A percentile compares a stretch with the other conserved stretches of the same genome.
Conservation (phyloP, 179 eudicot genomes). For the Actinidia arguta region DNA sequence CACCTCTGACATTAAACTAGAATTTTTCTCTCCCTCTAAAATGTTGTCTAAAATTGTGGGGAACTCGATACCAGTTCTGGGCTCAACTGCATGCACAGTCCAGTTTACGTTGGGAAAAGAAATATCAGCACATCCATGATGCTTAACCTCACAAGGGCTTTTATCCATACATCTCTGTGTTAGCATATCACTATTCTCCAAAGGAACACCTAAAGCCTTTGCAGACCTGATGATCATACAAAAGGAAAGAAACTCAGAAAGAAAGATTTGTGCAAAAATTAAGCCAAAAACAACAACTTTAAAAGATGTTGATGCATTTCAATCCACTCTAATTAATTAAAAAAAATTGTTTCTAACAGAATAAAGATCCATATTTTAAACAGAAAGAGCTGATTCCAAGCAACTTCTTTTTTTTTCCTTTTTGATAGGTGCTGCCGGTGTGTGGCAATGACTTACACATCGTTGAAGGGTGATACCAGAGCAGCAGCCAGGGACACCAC, state of each 20-base stretch:
- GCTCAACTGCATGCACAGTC: constrained; percentile 70
- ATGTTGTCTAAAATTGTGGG: constrained; percentile 62
- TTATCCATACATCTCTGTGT: constrained; percentile 50
- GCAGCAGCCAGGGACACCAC: constrained; percentile 70
- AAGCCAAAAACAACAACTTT: not conserved
- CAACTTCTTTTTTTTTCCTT: not conserved
- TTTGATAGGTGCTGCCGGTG: not conserved
- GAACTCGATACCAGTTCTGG: constrained; percentile 87
- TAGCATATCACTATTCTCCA: constrained; percentile 42
- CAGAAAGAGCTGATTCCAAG: not conserved
- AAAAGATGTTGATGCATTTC: not conserved
- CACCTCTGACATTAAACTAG: constrained; percentile 71
- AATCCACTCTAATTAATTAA: not conserved
- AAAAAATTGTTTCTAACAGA: not conserved
- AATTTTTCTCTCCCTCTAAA: constrained; percentile 52
- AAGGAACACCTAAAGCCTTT: constrained; percentile 49
- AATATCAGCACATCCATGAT: constrained; percentile 47
- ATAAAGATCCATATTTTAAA: not conserved
- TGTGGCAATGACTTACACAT: constrained; percentile 49
- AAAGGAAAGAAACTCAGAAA: constrained; percentile 8
- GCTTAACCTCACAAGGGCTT: constrained; percentile 62
- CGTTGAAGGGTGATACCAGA: constrained; percentile 57
- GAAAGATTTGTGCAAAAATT: not conserved
- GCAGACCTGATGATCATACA: constrained; percentile 48
- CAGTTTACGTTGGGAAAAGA: constrained; percentile 46